Percentiles rank a stretch among this genome's conserved stretches.
Evolutionary conservation across 1,284 basidiomycete genomes (phyloP).

Genomic region (Ganoderma lucidum): DNA sequence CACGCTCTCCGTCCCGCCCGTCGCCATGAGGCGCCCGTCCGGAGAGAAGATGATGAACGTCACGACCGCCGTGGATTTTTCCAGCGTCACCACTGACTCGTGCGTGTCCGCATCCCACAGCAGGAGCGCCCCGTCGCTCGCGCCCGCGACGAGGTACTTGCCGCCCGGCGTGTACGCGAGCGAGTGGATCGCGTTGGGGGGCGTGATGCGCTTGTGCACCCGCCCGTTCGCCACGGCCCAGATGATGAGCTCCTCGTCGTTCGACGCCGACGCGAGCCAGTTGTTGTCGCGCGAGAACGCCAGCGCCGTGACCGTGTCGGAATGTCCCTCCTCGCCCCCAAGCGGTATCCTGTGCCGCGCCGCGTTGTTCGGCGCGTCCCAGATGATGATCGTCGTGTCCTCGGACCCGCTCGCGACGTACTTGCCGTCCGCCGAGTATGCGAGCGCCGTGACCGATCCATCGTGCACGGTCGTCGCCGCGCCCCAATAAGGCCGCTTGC

Average conservation of each 20-base stretch:
- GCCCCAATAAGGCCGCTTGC: background rate
- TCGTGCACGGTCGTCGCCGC: constrained; percentile 13
- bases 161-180: constrained; percentile 38
- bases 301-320: constrained; percentile 26
- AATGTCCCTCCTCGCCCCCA: constrained; percentile 20
- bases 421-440: constrained; percentile 34
- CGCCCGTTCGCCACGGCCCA: constrained; percentile 18
- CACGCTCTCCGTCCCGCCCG: constrained; percentile 31
- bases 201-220: constrained; percentile 6
- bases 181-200: constrained; percentile 23
- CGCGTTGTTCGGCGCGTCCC: constrained; percentile 23
- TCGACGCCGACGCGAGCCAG: constrained; percentile 30
- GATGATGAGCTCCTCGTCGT: constrained; percentile 21
- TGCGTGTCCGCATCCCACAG: constrained; percentile 34
- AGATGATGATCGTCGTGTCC: constrained; percentile 36
- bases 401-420: constrained; percentile 34
- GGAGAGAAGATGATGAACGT: constrained; percentile 36
- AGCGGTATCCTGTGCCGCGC: constrained; percentile 13
- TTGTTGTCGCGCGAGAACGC: constrained; percentile 34
- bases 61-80: constrained; percentile 29
- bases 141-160: constrained; percentile 33
- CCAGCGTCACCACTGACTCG: constrained; percentile 4
- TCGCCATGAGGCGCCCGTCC: constrained; percentile 30
- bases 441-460: constrained; percentile 26
- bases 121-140: constrained; percentile 32